Conservation (phyloP, 257 asterid genomes). For the Solanum ahanhuiri region DNA sequence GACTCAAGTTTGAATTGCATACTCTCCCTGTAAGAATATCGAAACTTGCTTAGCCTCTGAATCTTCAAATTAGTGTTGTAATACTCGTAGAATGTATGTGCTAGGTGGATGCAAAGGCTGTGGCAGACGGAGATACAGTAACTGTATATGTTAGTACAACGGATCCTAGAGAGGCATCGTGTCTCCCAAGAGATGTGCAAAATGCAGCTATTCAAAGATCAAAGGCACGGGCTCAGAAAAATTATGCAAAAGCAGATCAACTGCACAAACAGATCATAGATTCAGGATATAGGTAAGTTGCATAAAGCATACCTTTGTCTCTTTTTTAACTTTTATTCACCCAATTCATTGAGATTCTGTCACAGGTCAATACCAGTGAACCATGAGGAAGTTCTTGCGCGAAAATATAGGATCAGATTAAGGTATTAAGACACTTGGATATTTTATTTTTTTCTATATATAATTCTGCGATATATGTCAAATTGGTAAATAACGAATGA, state of each 20-base stretch:
- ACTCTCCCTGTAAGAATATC: slow-evolving; percentile 69
- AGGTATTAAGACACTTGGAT: slow-evolving; percentile 31
- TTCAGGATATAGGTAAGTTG: slow-evolving; percentile 62
- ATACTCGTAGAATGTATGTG: not conserved
- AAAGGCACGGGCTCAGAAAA: slow-evolving; percentile 50
- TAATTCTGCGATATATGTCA: not conserved
- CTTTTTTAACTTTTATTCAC: not conserved
- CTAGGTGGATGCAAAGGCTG: slow-evolving; percentile 85
- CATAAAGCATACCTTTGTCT: not conserved
- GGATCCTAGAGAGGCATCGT: slow-evolving; percentile 58
- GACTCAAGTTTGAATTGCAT: slow-evolving; percentile 66
- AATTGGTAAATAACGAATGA: not conserved
- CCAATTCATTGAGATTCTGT: not conserved
- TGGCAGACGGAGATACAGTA: slow-evolving; percentile 93
- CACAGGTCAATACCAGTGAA: slow-evolving; percentile 53
- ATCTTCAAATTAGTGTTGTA: not conserved
- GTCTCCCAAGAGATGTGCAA: slow-evolving; percentile 55
- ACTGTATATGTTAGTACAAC: slow-evolving; percentile 56
- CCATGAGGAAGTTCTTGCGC: slow-evolving; percentile 68
- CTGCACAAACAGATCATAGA: slow-evolving; percentile 61
- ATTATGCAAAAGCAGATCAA: slow-evolving; percentile 58
- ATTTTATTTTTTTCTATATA: not conserved
- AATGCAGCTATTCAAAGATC: slow-evolving; percentile 54
- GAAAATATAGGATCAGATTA: slow-evolving; percentile 77
- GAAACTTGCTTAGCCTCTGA: not conserved